Percentiles rank a stretch among this genome's conserved stretches.
Evolutionary conservation across 768 basidiomycete species (phyloP).

Genomic region (Suillus plorans): DNA sequence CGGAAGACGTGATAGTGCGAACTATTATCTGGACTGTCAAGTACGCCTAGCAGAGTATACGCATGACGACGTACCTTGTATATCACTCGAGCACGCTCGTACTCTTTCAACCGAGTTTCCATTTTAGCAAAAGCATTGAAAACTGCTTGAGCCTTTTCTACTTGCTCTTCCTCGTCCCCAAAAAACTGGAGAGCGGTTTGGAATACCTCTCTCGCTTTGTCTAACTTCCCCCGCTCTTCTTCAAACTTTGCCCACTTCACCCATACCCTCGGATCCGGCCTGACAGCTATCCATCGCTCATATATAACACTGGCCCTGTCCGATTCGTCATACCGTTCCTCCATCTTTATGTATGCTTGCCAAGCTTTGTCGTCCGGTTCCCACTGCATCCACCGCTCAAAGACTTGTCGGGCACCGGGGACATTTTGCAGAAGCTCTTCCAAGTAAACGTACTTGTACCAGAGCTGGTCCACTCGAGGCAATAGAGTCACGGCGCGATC

Average conservation of each 20-base stretch:
- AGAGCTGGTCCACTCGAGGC: slow-evolving; percentile 93
- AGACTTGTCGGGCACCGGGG: slow-evolving; percentile 94
- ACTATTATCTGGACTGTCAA: slow-evolving; percentile 45
- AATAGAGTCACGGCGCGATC: slow-evolving; percentile 96
- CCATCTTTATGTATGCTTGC: slow-evolving; percentile 99
- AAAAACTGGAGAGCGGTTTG: slow-evolving; percentile 90
- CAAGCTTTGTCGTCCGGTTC: slow-evolving; percentile 99
- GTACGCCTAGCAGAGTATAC: not conserved
- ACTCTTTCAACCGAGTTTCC: slow-evolving; percentile 96
- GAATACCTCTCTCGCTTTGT: slow-evolving; percentile 84
- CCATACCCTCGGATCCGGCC: slow-evolving; percentile 78
- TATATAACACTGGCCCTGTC: slow-evolving; percentile 93
- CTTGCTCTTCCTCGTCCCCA: slow-evolving; percentile 83
- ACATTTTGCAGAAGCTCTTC: slow-evolving; percentile 97
- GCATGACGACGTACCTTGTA: slow-evolving; percentile 71
- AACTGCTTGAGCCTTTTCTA: slow-evolving; percentile 88
- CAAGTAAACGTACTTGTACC: slow-evolving; percentile 99
- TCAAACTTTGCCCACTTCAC: slow-evolving; percentile 88
- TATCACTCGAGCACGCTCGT: slow-evolving; percentile 93
- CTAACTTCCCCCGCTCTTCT: slow-evolving; percentile 64
- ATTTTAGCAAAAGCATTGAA: slow-evolving; percentile 95
- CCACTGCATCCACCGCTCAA: slow-evolving; percentile 99
- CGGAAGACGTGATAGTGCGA: slow-evolving; percentile 91
- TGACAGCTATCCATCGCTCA: slow-evolving; percentile 83
- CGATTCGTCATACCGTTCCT: slow-evolving; percentile 87